Percentiles rank a stretch among this genome's conserved stretches.
Evolutionary conservation across 352 stramenopile genomes (phyloP).

Genomic region (Aphanomyces astaci): DNA sequence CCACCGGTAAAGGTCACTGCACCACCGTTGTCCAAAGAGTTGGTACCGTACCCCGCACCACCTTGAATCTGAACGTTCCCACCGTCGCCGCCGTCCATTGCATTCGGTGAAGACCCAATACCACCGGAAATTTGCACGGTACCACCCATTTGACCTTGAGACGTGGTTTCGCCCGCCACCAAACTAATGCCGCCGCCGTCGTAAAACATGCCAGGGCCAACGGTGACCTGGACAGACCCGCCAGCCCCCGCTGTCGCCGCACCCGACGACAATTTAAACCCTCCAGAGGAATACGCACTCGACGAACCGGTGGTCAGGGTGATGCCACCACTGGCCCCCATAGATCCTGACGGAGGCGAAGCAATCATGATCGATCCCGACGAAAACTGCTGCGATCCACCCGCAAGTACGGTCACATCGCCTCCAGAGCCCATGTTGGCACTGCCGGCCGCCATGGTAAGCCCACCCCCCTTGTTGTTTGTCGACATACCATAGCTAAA

Average conservation of each 20-base stretch:
- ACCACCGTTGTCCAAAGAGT: constrained; percentile 83
- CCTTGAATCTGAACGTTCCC: constrained; percentile 73
- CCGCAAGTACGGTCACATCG: constrained; percentile 38
- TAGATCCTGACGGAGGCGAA: constrained; percentile 39
- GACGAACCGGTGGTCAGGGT: constrained; percentile 27
- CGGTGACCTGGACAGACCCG: constrained; percentile 46
- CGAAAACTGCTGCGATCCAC: constrained; percentile 39
- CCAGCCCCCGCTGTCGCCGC: constrained; percentile 23
- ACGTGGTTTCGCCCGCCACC: constrained; percentile 49
- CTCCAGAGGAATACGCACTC: constrained; percentile 14
- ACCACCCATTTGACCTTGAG: constrained; percentile 43
- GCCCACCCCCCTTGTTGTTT: constrained; percentile 43
- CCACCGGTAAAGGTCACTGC: constrained; percentile 66
- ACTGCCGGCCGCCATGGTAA: constrained; percentile 43
- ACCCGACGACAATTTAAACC: constrained; percentile 14
- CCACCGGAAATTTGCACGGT: constrained; percentile 41
- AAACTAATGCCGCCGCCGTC: constrained; percentile 55
- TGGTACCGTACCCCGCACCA: constrained; percentile 82
- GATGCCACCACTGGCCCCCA: constrained; percentile 50
- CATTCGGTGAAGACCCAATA: constrained; percentile 60
- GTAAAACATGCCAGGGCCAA: constrained; percentile 48
- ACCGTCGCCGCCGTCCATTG: constrained; percentile 86
- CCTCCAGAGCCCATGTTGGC: constrained; percentile 48
- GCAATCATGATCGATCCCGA: constrained; percentile 45
- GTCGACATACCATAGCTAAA: constrained; percentile 41